Percentiles rank a stretch among this genome's conserved stretches.
phyloP scores from a whole-genome alignment of 345 rosid genomes.

The Mallotus nudiflorus region DNA sequence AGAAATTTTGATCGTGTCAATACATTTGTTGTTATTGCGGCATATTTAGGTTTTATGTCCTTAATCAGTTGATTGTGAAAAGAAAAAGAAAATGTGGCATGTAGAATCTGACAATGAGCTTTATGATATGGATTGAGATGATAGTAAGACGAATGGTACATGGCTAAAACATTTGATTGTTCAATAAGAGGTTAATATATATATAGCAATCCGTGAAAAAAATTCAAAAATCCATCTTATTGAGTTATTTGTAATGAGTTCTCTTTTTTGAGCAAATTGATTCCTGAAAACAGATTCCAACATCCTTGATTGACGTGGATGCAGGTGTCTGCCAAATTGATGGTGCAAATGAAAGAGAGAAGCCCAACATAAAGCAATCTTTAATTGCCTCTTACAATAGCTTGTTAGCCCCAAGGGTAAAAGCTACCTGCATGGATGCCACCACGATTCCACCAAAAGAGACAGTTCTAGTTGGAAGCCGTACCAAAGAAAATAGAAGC shows the following conservation, averaged over 20 bases:
- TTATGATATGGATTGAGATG: too few relatives aligned
- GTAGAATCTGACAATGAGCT: too few relatives aligned
- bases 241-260: too few relatives aligned
- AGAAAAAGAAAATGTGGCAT: too few relatives aligned
- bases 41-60: too few relatives aligned
- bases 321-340: conserved; percentile 70
- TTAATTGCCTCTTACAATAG: conserved; percentile 54
- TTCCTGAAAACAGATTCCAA: background rate
- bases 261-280: background rate
- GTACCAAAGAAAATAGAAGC: conserved; percentile 17
- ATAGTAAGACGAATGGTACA: too few relatives aligned
- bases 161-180: too few relatives aligned
- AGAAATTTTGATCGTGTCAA: too few relatives aligned
- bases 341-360: conserved; percentile 57
- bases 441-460: conserved; percentile 23
- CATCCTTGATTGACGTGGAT: background rate
- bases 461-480: conserved; percentile 6
- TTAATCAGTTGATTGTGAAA: too few relatives aligned
- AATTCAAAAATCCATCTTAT: too few relatives aligned
- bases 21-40: too few relatives aligned
- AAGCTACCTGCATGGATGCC: conserved; percentile 45
- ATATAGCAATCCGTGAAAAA: too few relatives aligned
- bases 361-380: conserved; percentile 60
- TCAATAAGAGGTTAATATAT: background rate
- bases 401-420: conserved; percentile 62